These are phyloP conservation scores for Quercus wislizeni DNA, from an alignment of 306 rosid species.

Conservation along the genomic window DNA sequence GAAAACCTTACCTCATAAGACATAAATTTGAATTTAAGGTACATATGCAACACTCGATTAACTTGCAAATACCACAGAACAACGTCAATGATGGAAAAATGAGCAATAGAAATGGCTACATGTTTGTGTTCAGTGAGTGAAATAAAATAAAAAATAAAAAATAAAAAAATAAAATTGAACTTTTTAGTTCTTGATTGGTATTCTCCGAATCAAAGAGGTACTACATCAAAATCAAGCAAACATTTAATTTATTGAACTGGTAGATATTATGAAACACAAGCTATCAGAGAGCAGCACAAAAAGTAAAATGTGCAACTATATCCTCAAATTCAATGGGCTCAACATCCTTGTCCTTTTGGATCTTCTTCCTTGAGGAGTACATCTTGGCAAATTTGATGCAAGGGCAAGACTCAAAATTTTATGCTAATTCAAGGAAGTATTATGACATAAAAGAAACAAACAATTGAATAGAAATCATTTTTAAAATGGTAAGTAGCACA, in stretches of 20 bases:
- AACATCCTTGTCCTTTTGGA: conserved; percentile 60
- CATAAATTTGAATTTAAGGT: conserved; percentile 30
- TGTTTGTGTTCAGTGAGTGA: neutral
- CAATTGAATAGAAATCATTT: neutral
- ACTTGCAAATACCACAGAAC: conserved; percentile 51
- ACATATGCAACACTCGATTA: conserved; percentile 32
- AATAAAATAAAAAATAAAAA: neutral
- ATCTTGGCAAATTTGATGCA: conserved; percentile 40
- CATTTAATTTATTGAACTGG: neutral
- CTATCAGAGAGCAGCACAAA: neutral
- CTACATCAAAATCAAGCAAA: conserved; percentile 27
- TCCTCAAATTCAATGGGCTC: conserved; percentile 73
- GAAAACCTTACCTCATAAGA: conserved; percentile 46
- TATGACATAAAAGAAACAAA: neutral
- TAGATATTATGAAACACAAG: neutral
- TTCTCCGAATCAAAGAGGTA: conserved; percentile 73
- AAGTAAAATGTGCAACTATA: conserved; percentile 55
- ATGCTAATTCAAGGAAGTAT: neutral
- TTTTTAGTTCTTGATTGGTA: conserved; percentile 63
- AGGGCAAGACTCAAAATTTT: neutral
- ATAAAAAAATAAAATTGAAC: conserved; percentile 10
- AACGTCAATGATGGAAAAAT: conserved; percentile 23
- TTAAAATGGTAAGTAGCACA: no score
- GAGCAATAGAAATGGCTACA: conserved; percentile 7
- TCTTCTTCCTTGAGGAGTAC: conserved; percentile 68